A percentile compares a stretch with the other conserved stretches of the same genome.
Conservation (phyloP, 2,329 filamentous ascomycete genomes). For the Penicillium digitatum region DNA sequence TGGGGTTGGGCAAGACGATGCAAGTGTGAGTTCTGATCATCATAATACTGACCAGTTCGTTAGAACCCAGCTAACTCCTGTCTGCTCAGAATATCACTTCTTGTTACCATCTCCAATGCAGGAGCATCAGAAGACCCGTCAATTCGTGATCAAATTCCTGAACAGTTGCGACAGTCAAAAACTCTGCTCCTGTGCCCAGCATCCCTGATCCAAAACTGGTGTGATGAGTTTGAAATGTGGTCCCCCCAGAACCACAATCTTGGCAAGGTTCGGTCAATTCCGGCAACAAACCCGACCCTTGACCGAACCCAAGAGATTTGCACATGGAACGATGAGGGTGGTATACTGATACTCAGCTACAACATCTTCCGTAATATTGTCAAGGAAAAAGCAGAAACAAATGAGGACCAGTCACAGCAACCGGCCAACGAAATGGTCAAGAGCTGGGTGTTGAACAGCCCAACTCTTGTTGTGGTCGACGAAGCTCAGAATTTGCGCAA, state of each 20-base stretch:
- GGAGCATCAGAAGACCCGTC: slow-evolving; percentile 55
- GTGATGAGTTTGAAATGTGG: slow-evolving; percentile 72
- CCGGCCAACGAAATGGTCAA: slow-evolving; percentile 27
- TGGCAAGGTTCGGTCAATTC: slow-evolving; percentile 46
- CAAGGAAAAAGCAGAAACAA: neutral
- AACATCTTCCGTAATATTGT: slow-evolving; percentile 53
- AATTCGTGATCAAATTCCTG: slow-evolving; percentile 64
- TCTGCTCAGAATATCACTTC: slow-evolving; percentile 61
- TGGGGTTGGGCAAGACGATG: slow-evolving; percentile 92
- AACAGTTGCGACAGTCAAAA: slow-evolving; percentile 57
- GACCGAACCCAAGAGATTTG: slow-evolving; percentile 41
- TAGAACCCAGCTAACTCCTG: neutral
- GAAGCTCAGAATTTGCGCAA: slow-evolving; percentile 83
- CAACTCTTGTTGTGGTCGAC: slow-evolving; percentile 75
- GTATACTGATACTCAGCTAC: slow-evolving; percentile 75
- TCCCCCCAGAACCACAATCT: slow-evolving; percentile 51
- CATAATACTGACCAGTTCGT: too few relatives aligned
- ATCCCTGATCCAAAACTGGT: slow-evolving; percentile 75
- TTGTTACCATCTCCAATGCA: slow-evolving; percentile 68
- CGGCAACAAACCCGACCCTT: slow-evolving; percentile 26
- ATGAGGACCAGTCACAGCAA: slow-evolving; percentile 37
- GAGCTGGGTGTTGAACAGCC: slow-evolving; percentile 54
- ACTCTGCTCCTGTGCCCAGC: slow-evolving; percentile 74
- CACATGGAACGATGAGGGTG: slow-evolving; percentile 62
- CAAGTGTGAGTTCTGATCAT: slow-evolving; percentile 57